Percentiles rank a stretch among this genome's conserved stretches.
Conservation (phyloP, 2,329 filamentous ascomycete genomes). For the Fusarium zealandicum region DNA sequence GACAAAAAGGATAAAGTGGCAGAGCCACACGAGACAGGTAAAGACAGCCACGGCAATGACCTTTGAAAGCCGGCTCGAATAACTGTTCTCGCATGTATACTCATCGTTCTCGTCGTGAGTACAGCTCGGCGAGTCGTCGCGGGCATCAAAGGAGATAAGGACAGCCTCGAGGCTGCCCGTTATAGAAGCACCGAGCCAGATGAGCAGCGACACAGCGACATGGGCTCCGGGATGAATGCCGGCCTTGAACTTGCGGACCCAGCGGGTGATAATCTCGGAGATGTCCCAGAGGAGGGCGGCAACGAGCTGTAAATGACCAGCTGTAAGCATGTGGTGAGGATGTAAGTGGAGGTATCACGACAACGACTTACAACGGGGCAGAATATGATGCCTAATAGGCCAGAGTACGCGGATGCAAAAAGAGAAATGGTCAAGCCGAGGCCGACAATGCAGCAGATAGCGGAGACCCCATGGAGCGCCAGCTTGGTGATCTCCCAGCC, state of each 20-base stretch:
- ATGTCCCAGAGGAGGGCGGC: conserved; percentile 49
- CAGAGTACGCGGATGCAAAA: too few species aligned
- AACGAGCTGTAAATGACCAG: conserved; percentile 42
- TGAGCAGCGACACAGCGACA: conserved; percentile 51
- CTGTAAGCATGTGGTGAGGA: not conserved
- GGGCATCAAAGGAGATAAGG: not conserved
- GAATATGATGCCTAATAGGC: conserved; percentile 17
- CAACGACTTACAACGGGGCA: conserved; percentile 31
- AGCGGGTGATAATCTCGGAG: conserved; percentile 50
- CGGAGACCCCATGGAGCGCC: conserved; percentile 38
- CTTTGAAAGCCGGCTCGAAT: conserved; percentile 9
- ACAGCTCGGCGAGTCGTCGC: conserved; percentile 4
- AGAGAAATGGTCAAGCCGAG: conserved; percentile 42
- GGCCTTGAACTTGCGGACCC: conserved; percentile 42
- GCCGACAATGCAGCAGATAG: conserved; percentile 40
- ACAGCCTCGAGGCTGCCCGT: conserved; percentile 38
- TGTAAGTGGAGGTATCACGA: not conserved
- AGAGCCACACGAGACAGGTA: conserved; percentile 36
- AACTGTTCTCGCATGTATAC: conserved; percentile 2
- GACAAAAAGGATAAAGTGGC: conserved; percentile 51
- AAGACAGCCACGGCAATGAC: conserved; percentile 37
- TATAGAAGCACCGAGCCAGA: conserved; percentile 48
- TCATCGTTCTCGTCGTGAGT: not conserved
- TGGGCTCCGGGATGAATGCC: conserved; percentile 55
- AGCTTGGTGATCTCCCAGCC: conserved; percentile 44